phyloP scores from a whole-genome alignment of 2,329 filamentous ascomycete species.

The Celoporthe dispersa region DNA sequence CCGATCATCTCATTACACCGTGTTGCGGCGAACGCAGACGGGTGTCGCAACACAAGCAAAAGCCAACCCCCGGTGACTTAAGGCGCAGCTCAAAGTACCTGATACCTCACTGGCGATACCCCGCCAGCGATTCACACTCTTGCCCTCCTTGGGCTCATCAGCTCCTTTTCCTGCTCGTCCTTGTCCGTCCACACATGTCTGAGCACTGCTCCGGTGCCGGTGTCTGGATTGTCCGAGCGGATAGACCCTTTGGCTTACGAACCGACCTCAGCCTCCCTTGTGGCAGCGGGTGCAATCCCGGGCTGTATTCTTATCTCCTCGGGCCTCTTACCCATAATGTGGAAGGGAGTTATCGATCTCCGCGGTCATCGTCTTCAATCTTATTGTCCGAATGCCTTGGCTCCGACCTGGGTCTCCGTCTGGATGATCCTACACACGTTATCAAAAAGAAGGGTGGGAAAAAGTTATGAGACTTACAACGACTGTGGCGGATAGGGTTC shows the following conservation, averaged over 20 bases:
- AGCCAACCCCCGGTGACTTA: slow-evolving; percentile 18
- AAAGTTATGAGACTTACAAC: neutral
- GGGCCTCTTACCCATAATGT: neutral
- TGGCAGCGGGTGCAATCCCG: neutral
- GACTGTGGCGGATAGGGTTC: slow-evolving; percentile 3
- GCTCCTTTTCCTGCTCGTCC: neutral
- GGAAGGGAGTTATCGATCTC: neutral
- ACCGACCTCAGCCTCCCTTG: neutral
- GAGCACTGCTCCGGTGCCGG: neutral
- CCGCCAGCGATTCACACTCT: slow-evolving; percentile 15
- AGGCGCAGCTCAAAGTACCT: slow-evolving; percentile 22
- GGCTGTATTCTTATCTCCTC: neutral
- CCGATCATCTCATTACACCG: slow-evolving; percentile 13
- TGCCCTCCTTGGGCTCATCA: neutral
- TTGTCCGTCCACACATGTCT: neutral
- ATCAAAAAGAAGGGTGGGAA: too few relatives aligned
- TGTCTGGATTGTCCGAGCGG: neutral
- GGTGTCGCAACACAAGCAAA: slow-evolving; percentile 17
- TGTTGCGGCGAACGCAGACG: slow-evolving; percentile 9
- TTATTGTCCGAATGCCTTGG: neutral
- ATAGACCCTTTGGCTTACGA: neutral
- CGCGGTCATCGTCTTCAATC: neutral
- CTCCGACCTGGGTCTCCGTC: neutral
- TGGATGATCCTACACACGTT: neutral
- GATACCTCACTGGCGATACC: slow-evolving; percentile 2